Evolutionary conservation across 345 rosid genomes (phyloP).

Genomic region (Hibiscus tridactylites): DNA sequence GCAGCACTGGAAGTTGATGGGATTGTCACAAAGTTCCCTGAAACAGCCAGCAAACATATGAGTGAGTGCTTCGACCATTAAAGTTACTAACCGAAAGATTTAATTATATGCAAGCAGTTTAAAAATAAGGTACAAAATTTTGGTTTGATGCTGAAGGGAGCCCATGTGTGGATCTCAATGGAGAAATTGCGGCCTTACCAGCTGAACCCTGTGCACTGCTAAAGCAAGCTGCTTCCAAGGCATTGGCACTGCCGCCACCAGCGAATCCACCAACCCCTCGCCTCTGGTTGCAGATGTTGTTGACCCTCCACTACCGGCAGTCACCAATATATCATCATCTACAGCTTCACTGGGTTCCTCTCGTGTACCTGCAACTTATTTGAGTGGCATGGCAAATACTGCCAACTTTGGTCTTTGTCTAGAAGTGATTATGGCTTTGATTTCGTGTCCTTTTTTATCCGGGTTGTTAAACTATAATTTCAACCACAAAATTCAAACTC

Average conservation of each 20-base stretch:
- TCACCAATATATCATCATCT: constrained; percentile 18
- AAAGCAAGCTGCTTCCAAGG: constrained; percentile 8
- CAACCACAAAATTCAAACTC: too few species aligned
- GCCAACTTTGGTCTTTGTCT: constrained; percentile 33
- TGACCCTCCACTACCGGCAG: constrained; percentile 80
- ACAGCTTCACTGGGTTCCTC: constrained; percentile 10
- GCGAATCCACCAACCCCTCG: constrained; percentile 38
- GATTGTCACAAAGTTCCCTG: constrained; percentile 66
- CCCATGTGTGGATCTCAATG: constrained; percentile 45
- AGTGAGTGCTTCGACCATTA: constrained; percentile 31
- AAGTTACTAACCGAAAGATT: not conserved
- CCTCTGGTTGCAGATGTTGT: constrained; percentile 44
- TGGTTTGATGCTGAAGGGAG: constrained; percentile 35
- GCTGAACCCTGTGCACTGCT: constrained; percentile 42
- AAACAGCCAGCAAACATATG: constrained; percentile 61
- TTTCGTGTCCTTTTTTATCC: too few species aligned
- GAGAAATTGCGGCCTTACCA: constrained; percentile 8
- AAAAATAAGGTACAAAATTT: not conserved
- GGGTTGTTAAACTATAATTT: too few species aligned
- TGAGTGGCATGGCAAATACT: constrained; percentile 22
- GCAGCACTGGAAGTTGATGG: constrained; percentile 54
- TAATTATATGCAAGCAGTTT: too few species aligned
- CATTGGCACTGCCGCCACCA: constrained; percentile 25
- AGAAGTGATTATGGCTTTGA: constrained; percentile 22
- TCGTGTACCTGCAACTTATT: not conserved